phyloP scores from a whole-genome alignment of 208 protist species.

The Leishmania tropica region DNA sequence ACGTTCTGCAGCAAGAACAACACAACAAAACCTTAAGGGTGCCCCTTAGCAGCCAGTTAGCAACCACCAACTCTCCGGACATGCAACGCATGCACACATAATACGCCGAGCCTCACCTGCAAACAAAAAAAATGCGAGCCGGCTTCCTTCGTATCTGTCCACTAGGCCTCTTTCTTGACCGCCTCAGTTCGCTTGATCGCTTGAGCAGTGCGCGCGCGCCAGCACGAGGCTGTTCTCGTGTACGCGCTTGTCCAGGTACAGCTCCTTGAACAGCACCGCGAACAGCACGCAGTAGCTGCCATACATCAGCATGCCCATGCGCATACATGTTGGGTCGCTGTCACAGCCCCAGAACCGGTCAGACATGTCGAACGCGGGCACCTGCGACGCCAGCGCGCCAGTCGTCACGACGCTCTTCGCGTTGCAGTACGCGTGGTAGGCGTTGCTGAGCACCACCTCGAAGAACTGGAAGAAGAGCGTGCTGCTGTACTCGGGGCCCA shows the following conservation, averaged over 20 bases:
- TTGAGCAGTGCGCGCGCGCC: not conserved
- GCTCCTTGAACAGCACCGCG: conserved; percentile 64
- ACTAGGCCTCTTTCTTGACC: conserved; percentile 68
- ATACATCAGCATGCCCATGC: conserved; percentile 84
- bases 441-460: conserved; percentile 7
- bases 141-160: conserved; percentile 66
- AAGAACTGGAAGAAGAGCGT: conserved; percentile 24
- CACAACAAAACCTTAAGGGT: no score
- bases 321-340: conserved; percentile 36
- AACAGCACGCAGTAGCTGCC: conserved; percentile 90
- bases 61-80: not conserved
- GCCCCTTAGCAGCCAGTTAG: not conserved
- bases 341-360: conserved; percentile 50
- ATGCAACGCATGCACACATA: not conserved
- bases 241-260: conserved; percentile 35
- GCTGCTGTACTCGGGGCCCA: conserved; percentile 17
- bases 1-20: no score
- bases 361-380: conserved; percentile 39
- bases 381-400: conserved; percentile 32
- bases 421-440: conserved; percentile 5
- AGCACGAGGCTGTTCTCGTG: conserved; percentile 33
- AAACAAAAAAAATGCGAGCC: conserved; percentile 24
- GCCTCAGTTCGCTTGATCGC: conserved; percentile 69
- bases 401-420: conserved; percentile 37
- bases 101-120: not conserved